Base-by-base conservation (phyloP, 2,329 filamentous ascomycete species). In the Fusarium duplospermum region DNA sequence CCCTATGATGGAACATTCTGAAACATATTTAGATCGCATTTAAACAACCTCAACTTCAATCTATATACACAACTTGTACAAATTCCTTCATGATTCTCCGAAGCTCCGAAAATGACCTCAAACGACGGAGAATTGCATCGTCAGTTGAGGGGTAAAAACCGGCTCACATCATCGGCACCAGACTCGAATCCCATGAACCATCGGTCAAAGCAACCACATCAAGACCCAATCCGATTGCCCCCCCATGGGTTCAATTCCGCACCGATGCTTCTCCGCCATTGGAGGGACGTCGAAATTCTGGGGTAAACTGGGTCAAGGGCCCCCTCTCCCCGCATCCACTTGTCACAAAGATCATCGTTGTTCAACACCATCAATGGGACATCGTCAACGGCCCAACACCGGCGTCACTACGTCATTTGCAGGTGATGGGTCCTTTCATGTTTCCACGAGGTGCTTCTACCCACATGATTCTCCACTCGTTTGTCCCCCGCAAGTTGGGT, bases 331-430 rank as follows among this genome's bases (percentile, higher is more conserved):
- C 6, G 18, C 31, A 29, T n/a, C 60, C 67, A 61, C 29, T 64
- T 69, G 47, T 14, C 38, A 64, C 29, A 69, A 72, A 45, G 71
- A 74, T 74, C 67, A 50, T 20, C 71, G 50, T 20, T 6, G 3
- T 29, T 60, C 72, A 59, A 64, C 64, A 62, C 35, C 57, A 73
- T 54, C 14, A 64, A 45, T 31, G 24, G 24, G 18, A n/a, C 47
- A 63, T 63, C 56, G 58, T n/a, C 50, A 66, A 52, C 42, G 61
- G 33, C 68, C 22, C n/a, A 60, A 64, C 61, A 33, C 35, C 62
- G 71, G 71, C 69, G 35, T 63, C 47, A 56, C 47, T 63, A 63
- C 61, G 61, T 63, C 61, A 63, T 40, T 22, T 20, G 40, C 42
- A 33, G 20, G 18, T 27, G 57, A 54, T n/a, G 27, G 33, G 20